Percentiles rank a stretch among this genome's conserved stretches.
Evolutionary conservation across 1,284 basidiomycete genomes (phyloP).

Genomic region (Rhodotorula sp.): DNA sequence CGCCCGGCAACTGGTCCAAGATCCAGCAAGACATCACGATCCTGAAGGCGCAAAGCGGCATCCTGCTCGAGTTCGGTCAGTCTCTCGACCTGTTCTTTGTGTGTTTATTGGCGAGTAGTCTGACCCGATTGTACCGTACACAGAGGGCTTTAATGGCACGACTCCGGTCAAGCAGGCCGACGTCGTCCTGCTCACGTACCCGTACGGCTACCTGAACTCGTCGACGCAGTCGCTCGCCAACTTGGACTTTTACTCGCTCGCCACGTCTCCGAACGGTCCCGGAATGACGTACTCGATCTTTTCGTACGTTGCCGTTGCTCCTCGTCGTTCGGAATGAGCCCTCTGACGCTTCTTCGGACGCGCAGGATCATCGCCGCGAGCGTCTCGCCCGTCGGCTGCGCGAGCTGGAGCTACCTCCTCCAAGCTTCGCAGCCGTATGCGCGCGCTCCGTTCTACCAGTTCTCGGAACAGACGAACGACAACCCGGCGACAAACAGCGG

Average conservation of each 20-base stretch:
- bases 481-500: constrained; percentile 36
- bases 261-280: constrained; percentile 37
- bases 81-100: neutral
- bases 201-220: constrained; percentile 38
- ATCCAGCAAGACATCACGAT: constrained; percentile 36
- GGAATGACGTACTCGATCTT: constrained; percentile 45
- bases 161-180: constrained; percentile 45
- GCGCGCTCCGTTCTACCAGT: constrained; percentile 44
- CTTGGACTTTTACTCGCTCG: constrained; percentile 42
- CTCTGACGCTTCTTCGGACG: neutral
- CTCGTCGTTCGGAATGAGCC: neutral
- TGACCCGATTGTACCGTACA: no score
- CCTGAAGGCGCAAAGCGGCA: constrained; percentile 32
- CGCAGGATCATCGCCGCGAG: constrained; percentile 35
- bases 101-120: no score
- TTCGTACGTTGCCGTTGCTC: constrained; percentile 2
- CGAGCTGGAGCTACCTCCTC: constrained; percentile 42
- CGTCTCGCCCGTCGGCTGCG: constrained; percentile 41
- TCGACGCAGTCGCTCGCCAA: constrained; percentile 16
- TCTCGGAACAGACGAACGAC: constrained; percentile 35
- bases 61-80: constrained; percentile 38
- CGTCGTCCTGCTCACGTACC: constrained; percentile 44
- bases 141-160: constrained; percentile 39
- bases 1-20: constrained; percentile 36
- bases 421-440: constrained; percentile 40